Base-by-base conservation (phyloP, 2,329 filamentous ascomycete species). In the Calonectria henricotiae region DNA sequence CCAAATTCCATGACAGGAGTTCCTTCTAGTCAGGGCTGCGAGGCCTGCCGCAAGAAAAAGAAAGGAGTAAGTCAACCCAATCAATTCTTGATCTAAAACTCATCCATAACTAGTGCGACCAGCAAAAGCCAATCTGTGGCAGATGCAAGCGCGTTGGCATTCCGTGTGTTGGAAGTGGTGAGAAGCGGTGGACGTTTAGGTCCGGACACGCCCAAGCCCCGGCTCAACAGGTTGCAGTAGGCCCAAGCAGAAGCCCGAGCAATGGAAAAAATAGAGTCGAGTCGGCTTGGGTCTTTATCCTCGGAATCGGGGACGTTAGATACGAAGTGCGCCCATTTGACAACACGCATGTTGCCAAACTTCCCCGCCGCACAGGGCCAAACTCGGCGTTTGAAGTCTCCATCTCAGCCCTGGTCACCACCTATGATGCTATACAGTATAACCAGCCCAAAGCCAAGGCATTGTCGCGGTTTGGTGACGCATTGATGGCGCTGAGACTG, bases 181-280 rank as follows among this genome's bases (percentile, higher is more conserved):
- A 12, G 25, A 41, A 44, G 15, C 37, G 55, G 11, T 61, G 55
- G 55, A 61, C 37, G 1, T 61, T 61, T 20, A 65, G 67, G 3
- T 43, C 55, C 6, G 55, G 25, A 30, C 25, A 41, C 5, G 13
- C 39, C 15, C 13, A 61, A 7, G 17, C 25, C 5, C 23, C 4
- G 2, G 15, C 15, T 20, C 39, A 44, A 20, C 39, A n/a, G 7
- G 8, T 1, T 15, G n/a, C 15, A 4, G 9, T 27, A 12, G 23
- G 13, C 4, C 55, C 23, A 0, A 44, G 39, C 11, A 13, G 23
- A 20, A 44, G 37, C 15, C 55, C 27, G 13, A 30, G 12, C 9
- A n/a, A 12, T 17, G 47, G 25, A 51, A 44, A 43, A 5, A 5
- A 20, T 2, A 27, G 55, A 8, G 25, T 27, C 12, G 37, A 37